These are phyloP conservation scores for Fusarium incarnatum DNA, from an alignment of 2,329 filamentous ascomycete genomes.

Conservation along the genomic window DNA sequence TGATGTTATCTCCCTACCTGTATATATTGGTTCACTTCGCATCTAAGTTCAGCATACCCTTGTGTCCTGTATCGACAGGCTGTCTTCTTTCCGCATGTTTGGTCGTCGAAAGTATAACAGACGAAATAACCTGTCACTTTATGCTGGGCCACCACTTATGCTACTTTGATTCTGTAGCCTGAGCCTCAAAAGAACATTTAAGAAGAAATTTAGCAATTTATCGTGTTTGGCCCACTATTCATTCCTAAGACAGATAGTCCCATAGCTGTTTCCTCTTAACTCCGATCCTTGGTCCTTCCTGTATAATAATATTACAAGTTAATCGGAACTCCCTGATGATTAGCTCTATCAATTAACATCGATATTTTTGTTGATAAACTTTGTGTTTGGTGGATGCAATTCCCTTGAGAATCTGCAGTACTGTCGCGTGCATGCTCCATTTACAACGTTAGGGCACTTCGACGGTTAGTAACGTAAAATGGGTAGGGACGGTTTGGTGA, in stretches of 20 bases:
- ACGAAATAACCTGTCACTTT: background rate
- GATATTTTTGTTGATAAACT: constrained; percentile 56
- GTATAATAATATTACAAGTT: background rate
- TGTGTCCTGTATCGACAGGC: background rate
- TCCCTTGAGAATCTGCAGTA: constrained; percentile 66
- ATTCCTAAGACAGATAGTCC: background rate
- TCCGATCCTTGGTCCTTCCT: background rate
- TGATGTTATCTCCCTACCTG: background rate
- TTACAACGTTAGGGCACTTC: constrained; percentile 65
- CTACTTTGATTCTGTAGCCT: background rate
- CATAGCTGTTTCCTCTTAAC: background rate
- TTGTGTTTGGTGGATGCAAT: constrained; percentile 69
- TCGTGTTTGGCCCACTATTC: background rate
- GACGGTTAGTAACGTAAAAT: constrained; percentile 14
- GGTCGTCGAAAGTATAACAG: background rate
- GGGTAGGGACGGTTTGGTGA: background rate
- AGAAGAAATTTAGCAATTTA: background rate
- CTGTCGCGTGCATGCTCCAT: constrained; percentile 64
- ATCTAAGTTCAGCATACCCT: background rate
- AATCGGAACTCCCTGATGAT: background rate
- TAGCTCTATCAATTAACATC: constrained; percentile 47
- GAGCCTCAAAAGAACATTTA: background rate
- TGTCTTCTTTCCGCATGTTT: background rate
- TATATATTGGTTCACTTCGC: background rate
- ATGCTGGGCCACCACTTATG: background rate